Base-by-base conservation (phyloP, 2,329 filamentous ascomycete species). In the Penicillium sclerotigenum region DNA sequence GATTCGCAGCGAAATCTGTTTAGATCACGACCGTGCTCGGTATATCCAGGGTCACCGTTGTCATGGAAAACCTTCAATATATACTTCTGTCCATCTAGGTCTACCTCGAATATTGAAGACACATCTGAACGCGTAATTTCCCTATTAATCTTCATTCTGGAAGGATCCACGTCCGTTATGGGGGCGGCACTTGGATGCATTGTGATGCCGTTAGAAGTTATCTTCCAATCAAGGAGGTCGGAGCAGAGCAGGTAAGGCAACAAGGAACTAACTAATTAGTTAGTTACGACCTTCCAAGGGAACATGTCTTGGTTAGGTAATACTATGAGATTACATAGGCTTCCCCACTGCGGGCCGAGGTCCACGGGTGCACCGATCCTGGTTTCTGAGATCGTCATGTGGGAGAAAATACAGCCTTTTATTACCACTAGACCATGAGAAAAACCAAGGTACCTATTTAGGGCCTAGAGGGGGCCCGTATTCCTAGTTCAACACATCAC, bases 1-100 rank as follows among this genome's bases (percentile, higher is more conserved):
- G 57, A 29, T 52, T 68, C 63, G 49, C 61, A 65, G 49, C 66
- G 61, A 52, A 65, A 65, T 6, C 64, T 56, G 31, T 67, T 63
- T 18, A 68, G 36, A 47, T 68, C 66, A 33, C 65, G 61, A n/a
- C 65, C 64, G 41, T 54, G 61, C 22, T 57, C 43, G 5, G 57
- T 58, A 56, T 61, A 65, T 22, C 64, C 64, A 10, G 61, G 61
- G 40, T 68, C 62, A 24, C 65, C 66, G 47, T 65, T 65, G 40
- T 65, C 58, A 40, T 68, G 64, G 33, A 62, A 65, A 37, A 66
- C 22, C 47, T 63, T 65, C 38, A 63, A 31, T 28, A 48, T 50
- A 49, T 54, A 60, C n/a, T 54, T 55, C 34, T 58, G 28, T 34
- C 59, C 61, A 47, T 60, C 26, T 1, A 62, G 22, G 5, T 57